These are phyloP conservation scores for Ophidiomyces ophidiicola DNA, from an alignment of 2,329 filamentous ascomycete species.

Conservation along the genomic window DNA sequence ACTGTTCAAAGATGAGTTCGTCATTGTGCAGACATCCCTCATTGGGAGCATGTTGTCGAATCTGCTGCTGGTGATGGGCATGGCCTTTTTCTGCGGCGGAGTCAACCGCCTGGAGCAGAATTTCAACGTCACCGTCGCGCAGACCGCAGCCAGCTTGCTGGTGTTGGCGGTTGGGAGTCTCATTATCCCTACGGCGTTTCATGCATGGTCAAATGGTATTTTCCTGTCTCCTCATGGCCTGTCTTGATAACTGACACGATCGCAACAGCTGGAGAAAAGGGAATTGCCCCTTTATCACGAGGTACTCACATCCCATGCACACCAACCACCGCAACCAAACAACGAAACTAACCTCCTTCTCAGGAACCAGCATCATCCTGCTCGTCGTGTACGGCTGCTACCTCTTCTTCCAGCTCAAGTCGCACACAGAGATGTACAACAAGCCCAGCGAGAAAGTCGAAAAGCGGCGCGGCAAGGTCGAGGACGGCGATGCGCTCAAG, in stretches of 20 bases:
- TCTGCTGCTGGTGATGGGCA: slow-evolving; percentile 74
- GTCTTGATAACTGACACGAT: background rate
- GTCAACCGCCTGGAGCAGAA: slow-evolving; percentile 66
- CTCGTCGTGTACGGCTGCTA: slow-evolving; percentile 74
- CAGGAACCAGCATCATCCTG: slow-evolving; percentile 58
- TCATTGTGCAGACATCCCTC: slow-evolving; percentile 84
- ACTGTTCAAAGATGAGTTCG: slow-evolving; percentile 57
- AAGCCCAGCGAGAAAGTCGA: slow-evolving; percentile 65
- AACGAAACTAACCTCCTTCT: background rate
- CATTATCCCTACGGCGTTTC: slow-evolving; percentile 83
- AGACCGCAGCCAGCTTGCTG: slow-evolving; percentile 72
- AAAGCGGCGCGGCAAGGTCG: slow-evolving; percentile 35
- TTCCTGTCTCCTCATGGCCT: slow-evolving; percentile 14
- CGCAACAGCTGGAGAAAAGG: slow-evolving; percentile 19
- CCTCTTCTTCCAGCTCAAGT: slow-evolving; percentile 82
- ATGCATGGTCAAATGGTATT: slow-evolving; percentile 40
- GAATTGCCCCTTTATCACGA: slow-evolving; percentile 25
- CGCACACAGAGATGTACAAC: slow-evolving; percentile 69
- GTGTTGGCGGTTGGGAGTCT: slow-evolving; percentile 67
- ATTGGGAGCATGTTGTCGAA: slow-evolving; percentile 90
- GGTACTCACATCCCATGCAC: too few relatives aligned
- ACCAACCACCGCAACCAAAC: background rate
- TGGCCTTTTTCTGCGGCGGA: slow-evolving; percentile 84
- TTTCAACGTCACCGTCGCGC: slow-evolving; percentile 86
- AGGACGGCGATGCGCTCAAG: slow-evolving; percentile 39